Base-by-base conservation (phyloP, 2,329 filamentous ascomycete genomes). In the Drechslerella coelobrocha region DNA sequence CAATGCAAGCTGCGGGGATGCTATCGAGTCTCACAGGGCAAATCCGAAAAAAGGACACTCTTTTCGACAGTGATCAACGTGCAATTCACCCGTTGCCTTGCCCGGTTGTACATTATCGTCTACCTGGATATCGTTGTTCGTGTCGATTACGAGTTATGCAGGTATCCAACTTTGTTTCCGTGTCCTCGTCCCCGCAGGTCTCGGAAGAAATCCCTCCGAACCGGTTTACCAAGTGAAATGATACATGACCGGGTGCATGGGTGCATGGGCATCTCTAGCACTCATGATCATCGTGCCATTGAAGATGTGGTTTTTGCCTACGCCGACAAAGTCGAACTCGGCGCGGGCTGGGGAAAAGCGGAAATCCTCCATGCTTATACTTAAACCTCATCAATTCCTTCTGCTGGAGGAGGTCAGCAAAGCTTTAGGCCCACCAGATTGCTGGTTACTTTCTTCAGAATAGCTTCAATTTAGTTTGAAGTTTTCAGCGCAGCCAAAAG, bases 361-460 rank as follows among this genome's bases (percentile, higher is more conserved):
- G n/a, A n/a, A n/a, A n/a, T n/a, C n/a, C n/a, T n/a, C 65, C 65
- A 57, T 69, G 65, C 41, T 69, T 39, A 47, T 62, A 69, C 57
- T 56, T 62, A 69, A 62, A 62, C 51, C 41, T 37, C 12, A 43
- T 17, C 12, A 41, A 14, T 39, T 45, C 17, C 56, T 45, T 55
- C 51, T 61, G 27, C 37, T 57, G 29, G 37, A 53, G 29, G 23
- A 23, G n/a, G 52, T 26, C 24, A 53, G 12, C 53, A 50, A 59
- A 59, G 57, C 57, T 34, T 52, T 45, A 34, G 12, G 29, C 29
- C 12, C 7, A 34, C 29, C 51, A 69, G 63, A 51, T 37, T 61
- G n/a, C 27, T n/a, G 57, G 45, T 43, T 62, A 43, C 23, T 37
- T 23, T 43, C 39, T 52, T 48, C 19, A 24, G 52, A 56, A 53